Percentiles rank a stretch among this genome's conserved stretches.
Conservation (phyloP, 805 yeast species). For the Zygosaccharomyces rouxii region DNA sequence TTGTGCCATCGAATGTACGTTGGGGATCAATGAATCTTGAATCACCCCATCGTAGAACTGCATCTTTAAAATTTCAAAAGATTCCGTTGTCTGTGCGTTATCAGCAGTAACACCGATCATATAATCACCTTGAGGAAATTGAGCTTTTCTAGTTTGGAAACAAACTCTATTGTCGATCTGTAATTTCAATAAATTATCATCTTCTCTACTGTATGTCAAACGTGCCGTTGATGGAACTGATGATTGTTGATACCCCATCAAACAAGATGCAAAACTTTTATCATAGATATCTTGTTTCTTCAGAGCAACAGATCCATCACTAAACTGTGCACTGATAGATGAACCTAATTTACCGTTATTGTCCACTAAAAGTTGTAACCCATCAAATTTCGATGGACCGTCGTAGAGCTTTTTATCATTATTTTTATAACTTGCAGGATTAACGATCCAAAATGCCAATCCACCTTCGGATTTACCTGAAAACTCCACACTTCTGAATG, state of each 20-base stretch:
- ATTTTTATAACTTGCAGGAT: constrained; percentile 14
- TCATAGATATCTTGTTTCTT: constrained; percentile 26
- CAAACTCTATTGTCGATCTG: constrained; percentile 70
- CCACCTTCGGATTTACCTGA: constrained; percentile 52
- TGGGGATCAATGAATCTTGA: constrained; percentile 54
- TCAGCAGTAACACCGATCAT: constrained; percentile 53
- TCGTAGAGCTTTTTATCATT: constrained; percentile 41
- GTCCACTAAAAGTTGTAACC: constrained; percentile 59
- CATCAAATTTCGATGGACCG: constrained; percentile 58
- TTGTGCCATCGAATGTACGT: constrained; percentile 44
- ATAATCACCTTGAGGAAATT: constrained; percentile 40
- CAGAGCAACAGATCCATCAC: constrained; percentile 49
- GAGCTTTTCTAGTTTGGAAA: constrained; percentile 56
- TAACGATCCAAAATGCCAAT: constrained; percentile 53
- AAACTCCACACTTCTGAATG: constrained; percentile 58
- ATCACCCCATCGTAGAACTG: constrained; percentile 51
- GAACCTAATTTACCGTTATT: constrained; percentile 44
- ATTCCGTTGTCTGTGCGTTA: constrained; percentile 46
- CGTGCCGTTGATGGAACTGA: constrained; percentile 69
- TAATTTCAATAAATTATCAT: constrained; percentile 48
- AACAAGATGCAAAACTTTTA: constrained; percentile 50
- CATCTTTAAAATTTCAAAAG: constrained; percentile 60
- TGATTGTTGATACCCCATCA: constrained; percentile 58
- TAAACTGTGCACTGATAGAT: constrained; percentile 53
- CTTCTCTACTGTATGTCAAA: constrained; percentile 48